Conservation (phyloP, 179 eudicot genomes). For the Carnegiea gigantea region DNA sequence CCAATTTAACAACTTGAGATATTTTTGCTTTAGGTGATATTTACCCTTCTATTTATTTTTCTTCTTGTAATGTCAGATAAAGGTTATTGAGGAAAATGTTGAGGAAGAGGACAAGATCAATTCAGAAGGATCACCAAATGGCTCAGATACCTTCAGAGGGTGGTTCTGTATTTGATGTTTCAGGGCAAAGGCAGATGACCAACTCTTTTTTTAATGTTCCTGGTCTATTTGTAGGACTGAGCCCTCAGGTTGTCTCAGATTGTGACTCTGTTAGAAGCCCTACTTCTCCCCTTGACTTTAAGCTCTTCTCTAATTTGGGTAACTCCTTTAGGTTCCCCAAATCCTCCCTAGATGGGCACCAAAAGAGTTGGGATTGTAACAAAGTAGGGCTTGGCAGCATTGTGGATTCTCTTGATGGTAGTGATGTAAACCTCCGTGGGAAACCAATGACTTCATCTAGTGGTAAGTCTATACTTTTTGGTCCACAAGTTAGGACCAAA, state of each 20-base stretch:
- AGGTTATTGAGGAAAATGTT: conserved; percentile 40
- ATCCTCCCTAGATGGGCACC: conserved; percentile 43
- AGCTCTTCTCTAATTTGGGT: conserved; percentile 59
- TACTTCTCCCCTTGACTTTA: conserved; percentile 88
- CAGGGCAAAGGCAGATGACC: conserved; percentile 54
- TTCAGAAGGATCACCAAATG: conserved; percentile 62
- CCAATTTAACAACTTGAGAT: too few relatives aligned
- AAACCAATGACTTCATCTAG: conserved; percentile 45
- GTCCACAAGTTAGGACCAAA: conserved; percentile 59
- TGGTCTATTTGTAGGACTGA: conserved; percentile 74
- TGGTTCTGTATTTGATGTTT: conserved; percentile 42
- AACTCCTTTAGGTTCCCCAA: conserved; percentile 59
- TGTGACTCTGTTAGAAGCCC: conserved; percentile 88
- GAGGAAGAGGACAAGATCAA: conserved; percentile 65
- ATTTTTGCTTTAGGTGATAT: neutral
- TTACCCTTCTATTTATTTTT: neutral
- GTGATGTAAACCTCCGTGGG: conserved; percentile 29
- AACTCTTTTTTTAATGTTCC: conserved; percentile 60
- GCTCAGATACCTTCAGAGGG: conserved; percentile 49
- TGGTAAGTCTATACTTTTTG: conserved; percentile 60
- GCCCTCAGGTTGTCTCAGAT: conserved; percentile 51
- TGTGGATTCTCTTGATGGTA: conserved; percentile 63
- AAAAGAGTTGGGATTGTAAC: conserved; percentile 60
- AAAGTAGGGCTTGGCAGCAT: conserved; percentile 79
- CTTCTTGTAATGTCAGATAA: conserved; percentile 32